A percentile compares a stretch with the other conserved stretches of the same genome.
Conservation (phyloP, 805 yeast genomes). For the Ogataea zsoltii region DNA sequence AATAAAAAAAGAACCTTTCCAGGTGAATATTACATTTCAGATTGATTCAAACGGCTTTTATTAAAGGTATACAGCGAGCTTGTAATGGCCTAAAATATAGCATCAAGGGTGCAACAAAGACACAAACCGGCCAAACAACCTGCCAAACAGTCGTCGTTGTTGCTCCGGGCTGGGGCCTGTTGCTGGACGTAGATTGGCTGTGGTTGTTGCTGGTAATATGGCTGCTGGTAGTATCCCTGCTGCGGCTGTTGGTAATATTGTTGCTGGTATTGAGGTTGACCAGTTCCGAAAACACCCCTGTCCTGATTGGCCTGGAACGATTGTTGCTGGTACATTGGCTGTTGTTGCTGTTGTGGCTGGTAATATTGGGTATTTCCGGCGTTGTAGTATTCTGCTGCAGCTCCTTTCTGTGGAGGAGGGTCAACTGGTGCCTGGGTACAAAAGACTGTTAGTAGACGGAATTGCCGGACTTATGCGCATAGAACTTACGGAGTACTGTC, state of each 20-base stretch:
- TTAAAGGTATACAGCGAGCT: not conserved
- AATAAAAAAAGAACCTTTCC: not conserved
- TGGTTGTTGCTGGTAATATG: slow-evolving; percentile 39
- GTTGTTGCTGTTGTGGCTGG: slow-evolving; percentile 9
- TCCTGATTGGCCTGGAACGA: slow-evolving; percentile 11
- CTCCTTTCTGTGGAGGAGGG: slow-evolving; percentile 12
- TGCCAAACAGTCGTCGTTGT: slow-evolving; percentile 44
- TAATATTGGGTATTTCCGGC: slow-evolving; percentile 9
- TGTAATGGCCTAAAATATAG: slow-evolving; percentile 38
- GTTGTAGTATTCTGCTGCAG: slow-evolving; percentile 18
- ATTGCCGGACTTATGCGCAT: not conserved
- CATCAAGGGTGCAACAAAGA: slow-evolving; percentile 56
- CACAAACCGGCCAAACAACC: slow-evolving; percentile 58
- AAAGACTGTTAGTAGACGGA: not conserved
- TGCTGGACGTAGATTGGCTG: slow-evolving; percentile 41
- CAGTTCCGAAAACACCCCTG: slow-evolving; percentile 13
- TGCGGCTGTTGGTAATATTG: slow-evolving; percentile 22
- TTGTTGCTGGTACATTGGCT: slow-evolving; percentile 10
- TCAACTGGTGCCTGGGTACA: slow-evolving; percentile 9
- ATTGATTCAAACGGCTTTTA: not conserved
- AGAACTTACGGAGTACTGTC: slow-evolving; percentile 13
- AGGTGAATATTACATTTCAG: no score
- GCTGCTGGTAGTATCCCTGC: slow-evolving; percentile 27
- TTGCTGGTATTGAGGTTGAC: slow-evolving; percentile 30
- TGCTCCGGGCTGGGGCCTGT: slow-evolving; percentile 40